phyloP scores from a whole-genome alignment of 306 rosid species.

The Vachellia collinsii region DNA sequence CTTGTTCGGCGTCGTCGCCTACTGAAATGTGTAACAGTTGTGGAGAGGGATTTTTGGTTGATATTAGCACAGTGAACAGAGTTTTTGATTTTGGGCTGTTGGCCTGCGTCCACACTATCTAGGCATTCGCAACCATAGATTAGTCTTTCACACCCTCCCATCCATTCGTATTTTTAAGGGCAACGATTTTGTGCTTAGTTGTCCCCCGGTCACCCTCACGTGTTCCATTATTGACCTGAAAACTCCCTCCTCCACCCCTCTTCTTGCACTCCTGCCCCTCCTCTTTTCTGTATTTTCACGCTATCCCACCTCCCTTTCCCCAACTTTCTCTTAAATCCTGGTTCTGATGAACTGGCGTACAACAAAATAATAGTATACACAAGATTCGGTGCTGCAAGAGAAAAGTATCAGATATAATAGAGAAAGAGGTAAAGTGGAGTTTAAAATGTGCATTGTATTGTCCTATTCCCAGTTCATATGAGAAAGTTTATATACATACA shows the following conservation, averaged over 20 bases:
- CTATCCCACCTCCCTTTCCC: neutral
- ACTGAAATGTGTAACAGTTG: neutral
- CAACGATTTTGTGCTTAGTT: constrained; percentile 32
- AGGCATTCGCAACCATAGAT: constrained; percentile 6
- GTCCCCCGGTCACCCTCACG: constrained; percentile 48
- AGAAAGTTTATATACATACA: no score
- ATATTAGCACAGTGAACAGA: constrained; percentile 2
- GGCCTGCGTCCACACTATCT: neutral
- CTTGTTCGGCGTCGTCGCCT: constrained; percentile 5
- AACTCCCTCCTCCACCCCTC: neutral
- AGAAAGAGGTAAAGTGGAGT: neutral
- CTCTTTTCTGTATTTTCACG: neutral
- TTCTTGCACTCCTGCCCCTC: constrained; percentile 10
- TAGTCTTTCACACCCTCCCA: constrained; percentile 18
- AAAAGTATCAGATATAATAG: no score
- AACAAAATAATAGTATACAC: no score
- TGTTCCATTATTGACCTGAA: constrained; percentile 41
- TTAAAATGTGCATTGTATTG: neutral
- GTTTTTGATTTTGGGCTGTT: neutral
- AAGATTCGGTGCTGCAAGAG: no score
- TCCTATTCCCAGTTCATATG: no score
- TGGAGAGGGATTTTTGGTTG: constrained; percentile 31
- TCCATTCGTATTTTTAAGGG: constrained; percentile 33
- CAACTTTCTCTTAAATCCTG: neutral
- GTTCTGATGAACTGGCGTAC: neutral